Evolutionary conservation across 2,329 filamentous ascomycete genomes (phyloP), one percentile per base, ranked within the genome.

Genomic region (Proliferodiscus dingleyae): DNA sequence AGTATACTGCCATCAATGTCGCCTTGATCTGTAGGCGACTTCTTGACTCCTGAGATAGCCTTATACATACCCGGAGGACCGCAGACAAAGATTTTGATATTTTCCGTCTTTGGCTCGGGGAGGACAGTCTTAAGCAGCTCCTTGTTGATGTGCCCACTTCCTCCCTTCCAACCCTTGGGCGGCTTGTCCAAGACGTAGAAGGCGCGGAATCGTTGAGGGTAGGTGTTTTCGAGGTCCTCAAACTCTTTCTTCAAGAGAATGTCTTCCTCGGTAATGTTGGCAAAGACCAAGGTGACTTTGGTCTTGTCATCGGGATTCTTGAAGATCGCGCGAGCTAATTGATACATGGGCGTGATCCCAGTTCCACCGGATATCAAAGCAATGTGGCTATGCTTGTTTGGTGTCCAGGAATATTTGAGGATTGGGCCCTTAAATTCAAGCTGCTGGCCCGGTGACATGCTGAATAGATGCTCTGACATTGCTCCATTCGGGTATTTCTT

Each of bases 341-440:
- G 93, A 77, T 87, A 97, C 91, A 97, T 96, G 58, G 93, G 93
- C 9, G 93, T 93, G 68, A 98, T 95, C 51, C 93, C 93, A 6
- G 93, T 96, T 55, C 93, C 93, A 60, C 93, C 93, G n/a, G 91
- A 89, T 53, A 98, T 79, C 55, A 91, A 75, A 30, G 80, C 84
- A 60, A 94, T 81, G 74, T 97, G 89, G 50, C 87, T 73, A 73
- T 96, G 90, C 80, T 95, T 96, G 79, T 97, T 97, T 57, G 83
- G 64, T 43, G 80, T 65, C 90, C 90, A 97, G 24, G 80, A 70
- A 70, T 96, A 97, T 71, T 98, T 98, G 61, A 89, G 87, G 30
- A 98, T 81, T 2, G 93, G 93, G 15, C 93, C 93, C 78, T 98
- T 97, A 74, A 98, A 82, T 52, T 91, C 84, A 45, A 98, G 81